Evolutionary conservation across 768 basidiomycete genomes (phyloP).

Genomic region (Auriscalpium microsporum): DNA sequence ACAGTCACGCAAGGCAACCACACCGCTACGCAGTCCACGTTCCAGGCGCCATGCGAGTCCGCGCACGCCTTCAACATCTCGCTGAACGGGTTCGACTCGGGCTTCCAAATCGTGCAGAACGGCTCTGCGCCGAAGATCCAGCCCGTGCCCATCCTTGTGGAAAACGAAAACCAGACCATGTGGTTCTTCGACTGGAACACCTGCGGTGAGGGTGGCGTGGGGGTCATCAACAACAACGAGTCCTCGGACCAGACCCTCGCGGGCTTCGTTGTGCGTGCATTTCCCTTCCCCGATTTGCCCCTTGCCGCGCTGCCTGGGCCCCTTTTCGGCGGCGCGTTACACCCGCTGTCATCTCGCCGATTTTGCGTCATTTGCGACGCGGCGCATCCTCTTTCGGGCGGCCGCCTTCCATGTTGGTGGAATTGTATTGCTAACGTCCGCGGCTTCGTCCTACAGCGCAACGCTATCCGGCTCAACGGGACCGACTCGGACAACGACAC

Average conservation of each 20-base stretch:
- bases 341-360: no score
- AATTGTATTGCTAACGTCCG: neutral
- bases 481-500: slow-evolving; percentile 21
- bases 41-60: slow-evolving; percentile 45
- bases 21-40: slow-evolving; percentile 45
- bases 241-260: slow-evolving; percentile 28
- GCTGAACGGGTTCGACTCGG: slow-evolving; percentile 53
- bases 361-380: neutral
- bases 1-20: slow-evolving; percentile 27
- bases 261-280: slow-evolving; percentile 35
- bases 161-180: slow-evolving; percentile 36
- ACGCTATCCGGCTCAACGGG: slow-evolving; percentile 49
- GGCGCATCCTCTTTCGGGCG: neutral
- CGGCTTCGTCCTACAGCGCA: slow-evolving; percentile 32
- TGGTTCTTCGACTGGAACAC: slow-evolving; percentile 56
- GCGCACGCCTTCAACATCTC: slow-evolving; percentile 37
- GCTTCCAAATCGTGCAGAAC: slow-evolving; percentile 40
- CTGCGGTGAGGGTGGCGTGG: slow-evolving; percentile 51
- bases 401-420: neutral
- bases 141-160: slow-evolving; percentile 32
- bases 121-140: slow-evolving; percentile 38
- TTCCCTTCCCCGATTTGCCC: slow-evolving; percentile 1
- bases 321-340: no score
- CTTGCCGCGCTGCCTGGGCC: neutral
- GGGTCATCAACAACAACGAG: slow-evolving; percentile 49